Evolutionary conservation across 352 stramenopile genomes (phyloP), one percentile per base, ranked within the genome.

Genomic region (Phytophthora megakarya): DNA sequence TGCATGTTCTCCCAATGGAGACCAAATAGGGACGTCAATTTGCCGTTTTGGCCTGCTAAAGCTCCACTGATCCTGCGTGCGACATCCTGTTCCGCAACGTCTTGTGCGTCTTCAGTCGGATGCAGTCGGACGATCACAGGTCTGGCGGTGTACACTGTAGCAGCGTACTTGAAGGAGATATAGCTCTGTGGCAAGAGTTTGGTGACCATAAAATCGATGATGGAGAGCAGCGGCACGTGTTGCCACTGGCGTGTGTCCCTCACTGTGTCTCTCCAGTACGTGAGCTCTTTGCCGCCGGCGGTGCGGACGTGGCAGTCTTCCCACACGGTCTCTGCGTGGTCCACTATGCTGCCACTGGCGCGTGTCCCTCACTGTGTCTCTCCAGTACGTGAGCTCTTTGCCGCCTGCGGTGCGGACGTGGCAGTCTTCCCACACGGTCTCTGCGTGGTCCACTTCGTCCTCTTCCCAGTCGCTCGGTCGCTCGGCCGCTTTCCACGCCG

Each of bases 1-100:
- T 66, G 49, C 76, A 86, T 86, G 18, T 83, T 86, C 55, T 86
- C 76, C 76, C 76, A 86, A 49, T 86, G 76, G n/a, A 86, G 68
- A n/a, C 76, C 76, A 66, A 86, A 86, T 11, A 86, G 63, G 3
- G 73, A 83, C 46, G 76, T 75, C 25, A 81, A 23, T 25, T 76
- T 79, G 10, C 63, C 67, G 28, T 76, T 72, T 52, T 70, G 63
- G 15, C 40, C 56, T 3, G 46, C 55, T 10, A 79, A 35, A 4
- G 60, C 67, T 4, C 52, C 42, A 50, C 55, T 70, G 35, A 79
- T 76, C n/a, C 42, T 55, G 32, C 60, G 55, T 13, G 65, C 70
- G 13, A 69, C 57, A 12, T 65, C 54, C 26, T 72, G 59, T 5
- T 77, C 59, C n/a, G 12, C 22, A 4, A 16, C 64, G 25, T 73